Base-by-base conservation (phyloP, 2,329 filamentous ascomycete species). In the Exophiala sp. region DNA sequence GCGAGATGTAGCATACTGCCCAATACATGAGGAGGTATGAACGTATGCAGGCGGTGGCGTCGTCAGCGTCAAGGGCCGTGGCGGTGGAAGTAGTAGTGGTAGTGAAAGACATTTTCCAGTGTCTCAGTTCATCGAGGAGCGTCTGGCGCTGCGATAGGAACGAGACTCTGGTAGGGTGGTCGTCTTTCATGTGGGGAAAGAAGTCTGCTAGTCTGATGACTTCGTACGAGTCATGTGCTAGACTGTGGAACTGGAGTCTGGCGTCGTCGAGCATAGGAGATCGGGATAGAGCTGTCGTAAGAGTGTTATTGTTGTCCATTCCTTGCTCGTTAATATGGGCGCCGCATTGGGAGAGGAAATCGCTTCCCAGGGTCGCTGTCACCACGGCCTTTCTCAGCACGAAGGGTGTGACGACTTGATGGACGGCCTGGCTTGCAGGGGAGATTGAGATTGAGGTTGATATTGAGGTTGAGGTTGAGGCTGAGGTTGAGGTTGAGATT, bases 11-110 rank as follows among this genome's bases (percentile, higher is more conserved):
- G 41, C 51, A 57, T 29, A 54, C 41, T 18, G 47, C 41, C 44
- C 54, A 56, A 24, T 58, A 56, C 50, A 56, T 51, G 32, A 51
- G 34, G 5, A 58, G 46, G 42, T 56, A 58, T 24, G 55, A 56
- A 27, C 7, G 3, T 23, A 46, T 45, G 44, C 50, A 50, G 13
- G 42, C 43, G 22, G 11, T 13, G 18, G 46, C 49, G 8, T 18
- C 9, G n/a, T 50, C 48, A 14, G 43, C 46, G 8, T 21, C 13
- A 11, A 44, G 44, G 30, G 29, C 8, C 13, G 32, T 38, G 18
- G 10, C 18, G 44, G n/a, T 48, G 10, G 13, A 40, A 10, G 37
- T 30, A 29, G 51, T 41, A 10, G 37, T 30, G 35, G 51, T 41
- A 41, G 11, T 47, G 8, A 54, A 22, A 9, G 48, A 39, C 23